A percentile compares a stretch with the other conserved stretches of the same genome.
phyloP scores from a whole-genome alignment of 306 rosid genomes.

The Dalbergia oliveri region DNA sequence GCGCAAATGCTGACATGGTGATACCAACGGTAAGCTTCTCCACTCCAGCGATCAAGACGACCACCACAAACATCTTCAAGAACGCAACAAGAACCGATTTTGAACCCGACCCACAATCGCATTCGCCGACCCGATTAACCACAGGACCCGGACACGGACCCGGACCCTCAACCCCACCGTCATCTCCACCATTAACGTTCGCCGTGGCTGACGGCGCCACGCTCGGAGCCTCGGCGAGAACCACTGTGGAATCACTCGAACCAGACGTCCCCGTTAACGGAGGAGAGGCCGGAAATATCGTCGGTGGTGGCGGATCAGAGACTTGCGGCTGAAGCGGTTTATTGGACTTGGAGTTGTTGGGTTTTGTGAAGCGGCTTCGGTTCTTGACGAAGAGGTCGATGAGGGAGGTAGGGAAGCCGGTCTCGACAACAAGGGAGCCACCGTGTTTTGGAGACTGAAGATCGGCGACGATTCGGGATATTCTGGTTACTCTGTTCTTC shows the following conservation, averaged over 20 bases:
- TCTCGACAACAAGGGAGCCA: slow-evolving; percentile 76
- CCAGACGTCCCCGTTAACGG: neutral
- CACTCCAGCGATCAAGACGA: slow-evolving; percentile 54
- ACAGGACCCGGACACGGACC: slow-evolving; percentile 18
- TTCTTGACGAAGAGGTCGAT: slow-evolving; percentile 89
- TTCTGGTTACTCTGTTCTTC: slow-evolving; percentile 55
- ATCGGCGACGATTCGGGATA: slow-evolving; percentile 84
- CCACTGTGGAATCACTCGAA: neutral
- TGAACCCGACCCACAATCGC: neutral
- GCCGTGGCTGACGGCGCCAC: neutral
- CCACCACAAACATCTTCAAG: slow-evolving; percentile 48
- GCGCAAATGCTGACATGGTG: slow-evolving; percentile 72
- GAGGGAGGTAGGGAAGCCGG: slow-evolving; percentile 95
- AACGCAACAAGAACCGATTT: slow-evolving; percentile 31
- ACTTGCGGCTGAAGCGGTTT: neutral
- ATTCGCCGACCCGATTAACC: neutral
- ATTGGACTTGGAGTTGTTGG: neutral
- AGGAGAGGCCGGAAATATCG: slow-evolving; percentile 32
- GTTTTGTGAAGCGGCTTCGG: slow-evolving; percentile 62
- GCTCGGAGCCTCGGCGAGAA: neutral
- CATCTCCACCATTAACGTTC: neutral
- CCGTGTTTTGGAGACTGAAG: slow-evolving; percentile 75
- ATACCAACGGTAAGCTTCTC: slow-evolving; percentile 62
- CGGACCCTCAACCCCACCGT: neutral
- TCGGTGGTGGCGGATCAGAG: slow-evolving; percentile 29